These are phyloP conservation scores for Fomitopsis pulvina DNA, from an alignment of 768 basidiomycete genomes.

Conservation along the genomic window DNA sequence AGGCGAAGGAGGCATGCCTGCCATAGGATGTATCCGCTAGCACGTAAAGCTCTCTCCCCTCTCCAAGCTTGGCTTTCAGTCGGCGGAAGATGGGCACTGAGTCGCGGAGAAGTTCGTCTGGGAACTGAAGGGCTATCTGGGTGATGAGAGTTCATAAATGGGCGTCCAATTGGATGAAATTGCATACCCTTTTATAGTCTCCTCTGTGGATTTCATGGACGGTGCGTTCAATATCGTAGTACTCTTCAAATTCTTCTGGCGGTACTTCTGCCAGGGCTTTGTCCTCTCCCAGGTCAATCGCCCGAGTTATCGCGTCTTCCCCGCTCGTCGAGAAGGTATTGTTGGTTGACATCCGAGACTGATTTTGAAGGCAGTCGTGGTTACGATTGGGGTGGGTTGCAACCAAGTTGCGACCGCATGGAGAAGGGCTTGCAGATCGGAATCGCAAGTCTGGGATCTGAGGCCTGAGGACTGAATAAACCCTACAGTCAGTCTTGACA, in stretches of 20 bases:
- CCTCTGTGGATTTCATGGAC: slow-evolving; percentile 51
- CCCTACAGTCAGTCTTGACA: background rate
- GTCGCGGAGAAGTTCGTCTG: slow-evolving; percentile 83
- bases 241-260: slow-evolving; percentile 44
- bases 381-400: too few species aligned
- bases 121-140: slow-evolving; percentile 90
- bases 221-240: slow-evolving; percentile 73
- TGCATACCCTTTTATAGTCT: slow-evolving; percentile 62
- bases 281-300: slow-evolving; percentile 41
- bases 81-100: slow-evolving; percentile 77
- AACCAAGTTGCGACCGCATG: too few species aligned
- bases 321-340: slow-evolving; percentile 48
- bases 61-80: slow-evolving; percentile 47
- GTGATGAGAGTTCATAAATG: background rate
- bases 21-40: slow-evolving; percentile 98
- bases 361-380: too few species aligned
- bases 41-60: slow-evolving; percentile 64
- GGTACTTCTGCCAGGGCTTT: slow-evolving; percentile 19
- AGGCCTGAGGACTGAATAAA: background rate
- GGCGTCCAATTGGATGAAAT: background rate
- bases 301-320: slow-evolving; percentile 55
- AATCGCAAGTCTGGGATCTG: too few species aligned
- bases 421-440: too few species aligned
- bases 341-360: slow-evolving; percentile 21
- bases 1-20: slow-evolving; percentile 41